Evolutionary conservation across 306 rosid species (phyloP).

Genomic region (Rosa multiflora): DNA sequence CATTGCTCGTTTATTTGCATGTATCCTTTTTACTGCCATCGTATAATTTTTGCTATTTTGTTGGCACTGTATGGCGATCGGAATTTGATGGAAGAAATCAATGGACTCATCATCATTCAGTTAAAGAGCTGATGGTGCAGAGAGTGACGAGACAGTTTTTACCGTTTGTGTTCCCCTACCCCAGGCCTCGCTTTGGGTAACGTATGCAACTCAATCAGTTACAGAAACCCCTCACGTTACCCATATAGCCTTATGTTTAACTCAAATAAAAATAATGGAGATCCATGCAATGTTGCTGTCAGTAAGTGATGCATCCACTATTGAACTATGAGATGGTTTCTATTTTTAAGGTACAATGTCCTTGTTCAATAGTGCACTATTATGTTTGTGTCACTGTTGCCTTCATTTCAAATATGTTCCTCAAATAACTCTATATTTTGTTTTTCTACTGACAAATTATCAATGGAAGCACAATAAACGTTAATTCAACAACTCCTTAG

Average conservation of each 20-base stretch:
- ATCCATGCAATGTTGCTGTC: not conserved
- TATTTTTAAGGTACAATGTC: not conserved
- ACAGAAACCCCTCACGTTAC: not conserved
- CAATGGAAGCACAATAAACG: too few species aligned
- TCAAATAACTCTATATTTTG: too few species aligned
- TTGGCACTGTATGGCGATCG: not conserved
- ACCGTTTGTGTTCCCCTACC: not conserved
- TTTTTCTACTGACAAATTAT: too few species aligned
- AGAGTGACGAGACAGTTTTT: not conserved
- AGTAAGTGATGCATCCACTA: not conserved
- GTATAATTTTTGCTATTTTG: not conserved
- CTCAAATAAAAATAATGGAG: not conserved
- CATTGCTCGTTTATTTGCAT: not conserved
- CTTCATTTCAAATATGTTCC: not conserved
- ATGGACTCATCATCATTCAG: not conserved
- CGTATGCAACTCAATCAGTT: not conserved
- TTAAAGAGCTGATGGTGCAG: not conserved
- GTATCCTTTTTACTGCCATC: not conserved
- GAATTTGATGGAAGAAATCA: not conserved
- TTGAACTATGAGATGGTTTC: not conserved
- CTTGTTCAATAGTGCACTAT: not conserved
- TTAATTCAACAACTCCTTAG: too few species aligned
- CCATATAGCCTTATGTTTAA: not conserved
- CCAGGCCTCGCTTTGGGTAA: not conserved
- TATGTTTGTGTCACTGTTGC: not conserved